Base-by-base conservation (phyloP, 2,329 filamentous ascomycete genomes). In the Aspergillus sp. region DNA sequence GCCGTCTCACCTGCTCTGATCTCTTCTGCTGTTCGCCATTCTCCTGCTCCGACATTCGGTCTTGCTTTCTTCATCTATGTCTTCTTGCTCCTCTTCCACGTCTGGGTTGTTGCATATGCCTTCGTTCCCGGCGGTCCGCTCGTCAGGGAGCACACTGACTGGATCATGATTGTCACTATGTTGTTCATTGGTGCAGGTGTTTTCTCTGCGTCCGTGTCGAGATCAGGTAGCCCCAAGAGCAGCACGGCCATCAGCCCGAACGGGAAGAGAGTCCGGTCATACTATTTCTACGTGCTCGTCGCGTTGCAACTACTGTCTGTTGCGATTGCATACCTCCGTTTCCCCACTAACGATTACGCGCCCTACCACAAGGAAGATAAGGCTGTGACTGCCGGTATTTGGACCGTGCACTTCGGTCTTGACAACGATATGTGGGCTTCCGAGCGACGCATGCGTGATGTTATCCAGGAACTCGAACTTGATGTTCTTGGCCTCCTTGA, bases 341-440 rank as follows among this genome's bases (percentile, higher is more conserved):
- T 98, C 80, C 95, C 95, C 0, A 88, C 88, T 2, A 93, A 97
- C 72, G 87, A 98, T 77, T 96, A 97, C 79, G 86, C 85, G 56
- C 90, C 95, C 0, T 93, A 98, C 74, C 93, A 99, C 72, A 84
- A 86, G 39, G 86, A 96, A 53, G 89, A 93, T 62, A 95, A 95
- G 66, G 79, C 96, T 53, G 83, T 97, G 58, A 98, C 96, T 0
- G 91, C 92, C 1, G 95, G 95, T 66, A 98, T 99, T 73, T 99
- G 95, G 95, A 99, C 95, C 0, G 93, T 98, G 56, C 95, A 99
- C 78, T 99, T 99, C 75, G 93, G 90, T 14, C 86, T 99, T 19
- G 95, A 99, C 77, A 98, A 99, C 68, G 90, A 97, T 73, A 97
- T 98, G 93, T 98, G 92, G 91, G 93, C 91, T 9, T 96, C 93